Base-by-base conservation (phyloP, 2,329 filamentous ascomycete species). In the Phaeosphaeriaceae sp. region DNA sequence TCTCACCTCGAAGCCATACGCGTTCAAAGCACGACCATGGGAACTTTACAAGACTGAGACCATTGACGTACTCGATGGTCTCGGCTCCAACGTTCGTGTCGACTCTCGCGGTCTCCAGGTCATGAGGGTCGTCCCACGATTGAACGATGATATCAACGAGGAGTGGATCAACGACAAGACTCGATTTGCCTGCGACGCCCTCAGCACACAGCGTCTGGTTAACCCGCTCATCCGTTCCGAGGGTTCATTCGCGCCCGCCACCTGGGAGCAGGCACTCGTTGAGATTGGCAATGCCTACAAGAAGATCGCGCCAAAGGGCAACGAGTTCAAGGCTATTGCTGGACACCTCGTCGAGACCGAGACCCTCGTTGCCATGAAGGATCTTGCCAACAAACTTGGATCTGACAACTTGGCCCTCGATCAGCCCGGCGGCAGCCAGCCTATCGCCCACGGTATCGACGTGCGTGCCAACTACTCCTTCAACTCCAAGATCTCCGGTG, bases 141-240 rank as follows among this genome's bases (percentile, higher is more conserved):
- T 99, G 61, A 99, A 99, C 78, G 95, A 99, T 76, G 93, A 98
- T 72, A 88, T 99, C 71, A 99, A 99, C 79, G 95, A 99, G 83
- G 95, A 99, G 80, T 99, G 95, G 95, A 98, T 99, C 79, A 95
- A 98, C 80, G 95, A 99, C 84, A 99, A 98, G 86, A 89, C 92
- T 42, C 89, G 95, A 65, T 99, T 98, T 78, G 94, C 95, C 44
- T 96, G 93, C 77, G 95, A 99, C 77, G 95, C 95, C 50, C 85
- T 99, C 66, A 96, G 93, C 86, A 98, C 94, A 48, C 95, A 99
- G 81, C 88, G 95, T 75, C 84, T 99, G 56, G 98, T 95, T 36
- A 95, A 94, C 66, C 95, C 95, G 44, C 82, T 99, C 63, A 89
- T 97, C 71, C 91, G 93, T 68, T 89, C 90, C 57, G 91, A 96